phyloP scores from a whole-genome alignment of 805 yeast species.

The Scheffersomyces lignosus region DNA sequence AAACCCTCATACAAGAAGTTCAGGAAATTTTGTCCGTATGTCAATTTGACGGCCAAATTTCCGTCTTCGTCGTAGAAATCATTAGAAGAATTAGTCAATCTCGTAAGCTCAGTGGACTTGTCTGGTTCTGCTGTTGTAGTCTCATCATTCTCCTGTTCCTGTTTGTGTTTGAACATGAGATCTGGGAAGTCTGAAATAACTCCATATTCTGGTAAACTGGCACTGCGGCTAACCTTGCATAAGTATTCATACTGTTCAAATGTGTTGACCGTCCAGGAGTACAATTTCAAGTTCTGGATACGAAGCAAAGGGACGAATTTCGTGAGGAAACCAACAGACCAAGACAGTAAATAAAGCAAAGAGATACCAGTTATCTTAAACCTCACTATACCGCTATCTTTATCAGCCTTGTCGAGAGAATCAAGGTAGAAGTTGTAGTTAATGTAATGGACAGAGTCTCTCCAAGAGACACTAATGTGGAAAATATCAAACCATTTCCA shows the following conservation, averaged over 20 bases:
- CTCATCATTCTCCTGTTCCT: conserved; percentile 2
- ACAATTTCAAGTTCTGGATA: conserved; percentile 31
- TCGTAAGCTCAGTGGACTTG: conserved; percentile 7
- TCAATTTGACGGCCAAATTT: conserved; percentile 6
- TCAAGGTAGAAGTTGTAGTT: conserved; percentile 38
- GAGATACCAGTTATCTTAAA: conserved; percentile 38
- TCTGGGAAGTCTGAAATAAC: conserved; percentile 39
- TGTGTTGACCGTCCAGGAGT: conserved; percentile 42
- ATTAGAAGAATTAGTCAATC: conserved; percentile 6
- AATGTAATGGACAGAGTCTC: conserved; percentile 30
- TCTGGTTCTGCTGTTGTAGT: no score
- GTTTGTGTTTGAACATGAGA: conserved; percentile 22
- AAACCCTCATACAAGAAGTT: conserved; percentile 12
- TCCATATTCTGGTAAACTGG: conserved; percentile 32
- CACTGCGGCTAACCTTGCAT: conserved; percentile 20
- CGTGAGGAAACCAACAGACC: conserved; percentile 35
- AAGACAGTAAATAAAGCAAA: conserved; percentile 35
- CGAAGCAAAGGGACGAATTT: conserved; percentile 37
- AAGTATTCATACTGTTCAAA: conserved; percentile 36
- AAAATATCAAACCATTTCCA: conserved; percentile 30
- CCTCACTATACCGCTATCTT: conserved; percentile 15
- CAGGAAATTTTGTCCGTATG: conserved; percentile 14
- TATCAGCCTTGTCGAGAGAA: conserved; percentile 11
- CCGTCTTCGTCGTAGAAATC: conserved; percentile 8
- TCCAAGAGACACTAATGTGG: conserved; percentile 38